These are phyloP conservation scores for Fomitiporia mediterranea DNA, from an alignment of 1,284 basidiomycete genomes.

Conservation along the genomic window DNA sequence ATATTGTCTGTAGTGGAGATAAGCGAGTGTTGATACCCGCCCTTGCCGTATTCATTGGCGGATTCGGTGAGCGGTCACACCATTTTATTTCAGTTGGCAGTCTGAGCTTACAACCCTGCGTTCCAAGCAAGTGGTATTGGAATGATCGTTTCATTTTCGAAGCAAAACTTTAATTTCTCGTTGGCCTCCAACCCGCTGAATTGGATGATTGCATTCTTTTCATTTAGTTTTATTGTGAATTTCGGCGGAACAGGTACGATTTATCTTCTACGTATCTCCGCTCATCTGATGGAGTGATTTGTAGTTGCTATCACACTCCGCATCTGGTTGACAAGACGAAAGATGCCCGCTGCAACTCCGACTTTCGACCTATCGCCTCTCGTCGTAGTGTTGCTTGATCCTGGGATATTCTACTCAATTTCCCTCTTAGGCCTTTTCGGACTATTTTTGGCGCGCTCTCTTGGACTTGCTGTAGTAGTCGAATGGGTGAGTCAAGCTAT, in stretches of 20 bases:
- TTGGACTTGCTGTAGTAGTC: background rate
- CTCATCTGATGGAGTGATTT: background rate
- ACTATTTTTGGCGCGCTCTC: background rate
- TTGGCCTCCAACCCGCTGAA: background rate
- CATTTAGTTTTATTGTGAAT: background rate
- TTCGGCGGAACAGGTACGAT: background rate
- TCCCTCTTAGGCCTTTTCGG: background rate
- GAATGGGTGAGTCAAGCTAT: background rate
- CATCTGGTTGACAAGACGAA: background rate
- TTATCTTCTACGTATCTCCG: background rate
- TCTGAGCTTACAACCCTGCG: background rate
- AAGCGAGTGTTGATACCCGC: background rate
- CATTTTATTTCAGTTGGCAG: background rate
- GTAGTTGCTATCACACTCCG: background rate
- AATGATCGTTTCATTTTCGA: background rate
- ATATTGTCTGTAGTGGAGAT: background rate
- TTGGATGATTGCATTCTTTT: background rate
- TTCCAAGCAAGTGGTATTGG: background rate
- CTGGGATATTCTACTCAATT: background rate
- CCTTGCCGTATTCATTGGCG: background rate
- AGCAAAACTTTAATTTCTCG: background rate
- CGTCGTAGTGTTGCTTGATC: conserved; percentile 24
- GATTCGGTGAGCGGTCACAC: background rate
- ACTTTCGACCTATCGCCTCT: conserved; percentile 66
- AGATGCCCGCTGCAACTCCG: conserved; percentile 51